Base-by-base conservation (phyloP, 2,329 filamentous ascomycete species). In the Ascomycota sp. region DNA sequence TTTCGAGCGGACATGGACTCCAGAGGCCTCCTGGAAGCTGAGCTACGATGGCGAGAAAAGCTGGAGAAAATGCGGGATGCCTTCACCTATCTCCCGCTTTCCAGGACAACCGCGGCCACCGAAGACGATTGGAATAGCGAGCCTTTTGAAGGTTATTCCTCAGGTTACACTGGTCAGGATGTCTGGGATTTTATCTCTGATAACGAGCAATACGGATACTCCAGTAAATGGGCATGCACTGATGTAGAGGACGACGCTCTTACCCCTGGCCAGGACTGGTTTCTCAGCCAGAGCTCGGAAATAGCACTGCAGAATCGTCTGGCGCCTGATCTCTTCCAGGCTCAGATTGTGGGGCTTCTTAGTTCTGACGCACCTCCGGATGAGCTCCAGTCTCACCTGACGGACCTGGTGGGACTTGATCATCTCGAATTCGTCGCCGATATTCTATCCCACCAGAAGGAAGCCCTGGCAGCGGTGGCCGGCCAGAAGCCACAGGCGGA, bases 351-450 rank as follows among this genome's bases (percentile, higher is more conserved):
- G 24, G 76, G 79, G 5, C 62, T 86, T 3, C 52, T 98, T 23
- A 65, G 64, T 7, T 79, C 81, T 4, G 55, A 57, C n/a, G 55
- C 50, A 27, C 63, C 68, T 21, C 78, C 93, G 33, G 80, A 92
- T 33, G 82, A 92, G 50, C 58, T 95, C n/a, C 86, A 95, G 49
- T 85, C 83, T 45, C 72, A 75, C 25, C 63, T 98, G 23, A 82
- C 80, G 0, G 89, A 98, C 42, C 69, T 94, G 26, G 63, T 98
- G 35, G 89, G 91, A 0, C 95, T 86, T 43, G 83, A 89, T 41
- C 82, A 95, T 44, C 61, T 98, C 12, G 86, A 98, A 39, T 74
- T 98, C 42, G 76, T 95, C 31, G 85, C 85, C 36, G 81, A 94
- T 37, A 58, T 95, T n/a, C 75, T 95, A 30, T 65, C 72, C 3